Base-by-base conservation (phyloP, 805 yeast genomes). In the Metschnikowia rubicola region DNA sequence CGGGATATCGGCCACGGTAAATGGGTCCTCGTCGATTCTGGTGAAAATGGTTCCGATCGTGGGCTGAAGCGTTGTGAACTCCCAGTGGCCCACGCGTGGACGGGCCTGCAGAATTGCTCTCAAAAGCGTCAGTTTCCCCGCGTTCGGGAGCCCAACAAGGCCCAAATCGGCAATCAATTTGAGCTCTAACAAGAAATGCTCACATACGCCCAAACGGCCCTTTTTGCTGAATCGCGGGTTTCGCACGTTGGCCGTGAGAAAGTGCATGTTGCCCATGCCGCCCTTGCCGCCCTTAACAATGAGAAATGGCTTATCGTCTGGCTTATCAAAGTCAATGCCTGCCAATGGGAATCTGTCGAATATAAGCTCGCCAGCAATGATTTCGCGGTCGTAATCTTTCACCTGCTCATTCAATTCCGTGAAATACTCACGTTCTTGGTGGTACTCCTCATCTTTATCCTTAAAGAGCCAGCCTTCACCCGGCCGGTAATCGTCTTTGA, bases 1-100 rank as follows among this genome's bases (percentile, higher is more conserved):
- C 0, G 99, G 99, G 48, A 94, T 94, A 69, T 94, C 99, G 1
- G 98, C 98, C 1, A 94, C 97, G 0, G 97, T 88, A 63, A 92
- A 91, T 5, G 86, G 77, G 4, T 79, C 80, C 48, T 76, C 75
- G 54, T 83, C 87, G 2, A 84, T 77, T 1, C 84, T 78, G 17
- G 82, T 64, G 39, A 76, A 74, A 11, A 94, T 86, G 0, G 97
- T 92, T 3, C 99, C 99, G 41, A 94, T 80, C 0, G 89, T 84
- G 0, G 99, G 99, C 51, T 84, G 88, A 44, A 94, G 68, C 0
- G 99, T 94, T 0, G 99, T 94, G 62, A 94, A 94, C 59, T 86
- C 95, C 97, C 97, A 94, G 65, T 90, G 96, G 0, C 98, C 99
- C 11, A 94, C 87, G 47, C 88, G 73, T 1, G 99, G 97, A 47